Percentiles rank a stretch among this genome's conserved stretches.
These are phyloP conservation scores for Camellia japonica DNA, from an alignment of 148 eudicot species.

Conservation along the genomic window DNA sequence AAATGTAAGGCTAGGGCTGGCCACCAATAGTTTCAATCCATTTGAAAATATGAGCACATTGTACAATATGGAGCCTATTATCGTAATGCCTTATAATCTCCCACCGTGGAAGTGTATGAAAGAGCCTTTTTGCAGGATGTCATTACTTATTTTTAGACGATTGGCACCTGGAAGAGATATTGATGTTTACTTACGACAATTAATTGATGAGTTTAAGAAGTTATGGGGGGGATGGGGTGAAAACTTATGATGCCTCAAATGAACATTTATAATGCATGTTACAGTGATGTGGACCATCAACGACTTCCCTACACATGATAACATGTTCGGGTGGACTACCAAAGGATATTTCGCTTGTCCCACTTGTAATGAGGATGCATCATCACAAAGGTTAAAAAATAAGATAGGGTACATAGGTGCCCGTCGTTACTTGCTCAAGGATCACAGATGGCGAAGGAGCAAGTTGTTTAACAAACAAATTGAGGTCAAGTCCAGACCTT, in stretches of 20 bases:
- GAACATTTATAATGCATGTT: no score
- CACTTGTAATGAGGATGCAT: no score
- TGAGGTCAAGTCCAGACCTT: background rate
- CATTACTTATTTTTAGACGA: background rate
- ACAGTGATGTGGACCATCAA: no score
- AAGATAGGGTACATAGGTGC: no score
- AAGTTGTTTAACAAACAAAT: background rate
- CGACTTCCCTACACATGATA: no score
- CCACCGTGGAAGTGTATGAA: background rate
- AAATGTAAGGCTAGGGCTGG: slow-evolving; percentile 4
- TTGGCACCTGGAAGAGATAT: slow-evolving; percentile 3
- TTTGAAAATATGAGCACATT: background rate
- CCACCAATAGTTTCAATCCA: slow-evolving; percentile 6
- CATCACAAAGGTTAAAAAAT: no score
- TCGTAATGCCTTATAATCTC: slow-evolving; percentile 4
- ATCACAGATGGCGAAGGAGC: no score
- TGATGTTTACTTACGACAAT: slow-evolving; percentile 5
- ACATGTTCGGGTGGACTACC: no score
- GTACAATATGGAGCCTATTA: slow-evolving; percentile 6
- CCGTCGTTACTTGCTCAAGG: no score
- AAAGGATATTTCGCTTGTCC: no score
- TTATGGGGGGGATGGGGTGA: background rate
- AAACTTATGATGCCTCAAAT: no score
- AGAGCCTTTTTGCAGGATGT: no score
- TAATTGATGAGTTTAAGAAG: slow-evolving; percentile 9